These are phyloP conservation scores for Fusarium albidum DNA, from an alignment of 2,329 filamentous ascomycete species.

Conservation along the genomic window DNA sequence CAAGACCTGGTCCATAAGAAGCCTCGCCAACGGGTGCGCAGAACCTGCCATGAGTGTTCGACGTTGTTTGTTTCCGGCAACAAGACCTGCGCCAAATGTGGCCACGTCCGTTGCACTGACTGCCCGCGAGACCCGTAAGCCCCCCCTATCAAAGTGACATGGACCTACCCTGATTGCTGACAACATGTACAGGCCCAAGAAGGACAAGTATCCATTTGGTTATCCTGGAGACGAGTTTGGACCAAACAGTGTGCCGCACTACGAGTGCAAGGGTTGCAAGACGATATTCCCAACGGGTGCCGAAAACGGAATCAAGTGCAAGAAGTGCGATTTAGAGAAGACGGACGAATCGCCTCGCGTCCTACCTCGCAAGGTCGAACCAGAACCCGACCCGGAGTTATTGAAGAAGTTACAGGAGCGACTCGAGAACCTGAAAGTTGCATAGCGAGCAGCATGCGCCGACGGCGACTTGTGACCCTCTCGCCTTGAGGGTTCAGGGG, in stretches of 20 bases:
- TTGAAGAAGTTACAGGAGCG: constrained; percentile 65
- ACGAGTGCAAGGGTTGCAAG: constrained; percentile 70
- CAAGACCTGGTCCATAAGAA: constrained; percentile 78
- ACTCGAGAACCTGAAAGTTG: constrained; percentile 54
- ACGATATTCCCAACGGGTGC: constrained; percentile 62
- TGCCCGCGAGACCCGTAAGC: constrained; percentile 84
- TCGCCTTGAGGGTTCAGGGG: constrained; percentile 23
- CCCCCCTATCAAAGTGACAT: constrained; percentile 1
- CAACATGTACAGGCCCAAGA: constrained; percentile 62
- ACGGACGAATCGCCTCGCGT: constrained; percentile 67
- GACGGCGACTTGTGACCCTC: background rate
- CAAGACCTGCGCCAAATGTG: constrained; percentile 73
- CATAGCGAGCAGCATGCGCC: constrained; percentile 27
- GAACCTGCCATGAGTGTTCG: constrained; percentile 79
- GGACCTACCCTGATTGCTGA: constrained; percentile 17
- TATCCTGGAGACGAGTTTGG: constrained; percentile 73
- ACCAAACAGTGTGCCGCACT: constrained; percentile 58
- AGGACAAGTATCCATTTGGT: constrained; percentile 72
- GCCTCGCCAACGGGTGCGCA: constrained; percentile 75
- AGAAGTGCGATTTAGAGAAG: constrained; percentile 67
- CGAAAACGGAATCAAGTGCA: constrained; percentile 63
- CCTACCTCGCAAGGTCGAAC: constrained; percentile 67
- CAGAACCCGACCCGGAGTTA: constrained; percentile 68
- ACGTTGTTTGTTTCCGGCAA: constrained; percentile 65
- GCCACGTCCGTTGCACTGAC: constrained; percentile 78